A percentile compares a stretch with the other conserved stretches of the same genome.
These are phyloP conservation scores for Sarcomyxa edulis DNA, from an alignment of 768 basidiomycete genomes.

Conservation along the genomic window DNA sequence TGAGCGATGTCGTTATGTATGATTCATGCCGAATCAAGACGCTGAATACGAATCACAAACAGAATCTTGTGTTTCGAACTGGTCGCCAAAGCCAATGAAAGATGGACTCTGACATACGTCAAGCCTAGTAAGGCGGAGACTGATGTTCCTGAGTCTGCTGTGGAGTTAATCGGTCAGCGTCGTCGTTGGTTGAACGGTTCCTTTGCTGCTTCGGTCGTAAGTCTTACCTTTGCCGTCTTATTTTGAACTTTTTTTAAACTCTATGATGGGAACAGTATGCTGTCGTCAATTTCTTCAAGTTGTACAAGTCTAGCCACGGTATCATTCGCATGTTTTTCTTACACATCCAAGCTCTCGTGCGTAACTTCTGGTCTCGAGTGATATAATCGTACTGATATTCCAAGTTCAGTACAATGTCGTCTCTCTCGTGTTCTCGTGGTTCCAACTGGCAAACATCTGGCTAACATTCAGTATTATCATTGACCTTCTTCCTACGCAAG, in stretches of 20 bases:
- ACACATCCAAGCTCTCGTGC: slow-evolving; percentile 85
- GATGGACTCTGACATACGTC: slow-evolving; percentile 87
- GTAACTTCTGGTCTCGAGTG: slow-evolving; percentile 20
- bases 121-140: slow-evolving; percentile 96
- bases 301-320: slow-evolving; percentile 85
- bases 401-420: slow-evolving; percentile 71
- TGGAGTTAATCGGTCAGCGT: slow-evolving; percentile 91
- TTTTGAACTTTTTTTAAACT: slow-evolving; percentile 9
- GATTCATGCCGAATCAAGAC: too few species aligned
- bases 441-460: slow-evolving; percentile 89
- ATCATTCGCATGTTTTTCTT: slow-evolving; percentile 95
- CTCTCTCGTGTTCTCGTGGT: slow-evolving; percentile 87
- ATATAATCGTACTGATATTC: neutral
- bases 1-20: too few species aligned
- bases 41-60: too few species aligned
- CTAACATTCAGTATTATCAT: slow-evolving; percentile 95
- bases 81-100: slow-evolving; percentile 82
- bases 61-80: slow-evolving; percentile 97
- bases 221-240: slow-evolving; percentile 19
- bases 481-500: slow-evolving; percentile 63
- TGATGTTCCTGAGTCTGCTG: slow-evolving; percentile 90
- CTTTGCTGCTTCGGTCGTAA: slow-evolving; percentile 85
- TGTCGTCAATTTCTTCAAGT: slow-evolving; percentile 86
- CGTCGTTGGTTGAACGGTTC: slow-evolving; percentile 97
- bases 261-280: slow-evolving; percentile 53